Base-by-base conservation (phyloP, 2,329 filamentous ascomycete genomes). In the Trichoderma citrinoviride region DNA sequence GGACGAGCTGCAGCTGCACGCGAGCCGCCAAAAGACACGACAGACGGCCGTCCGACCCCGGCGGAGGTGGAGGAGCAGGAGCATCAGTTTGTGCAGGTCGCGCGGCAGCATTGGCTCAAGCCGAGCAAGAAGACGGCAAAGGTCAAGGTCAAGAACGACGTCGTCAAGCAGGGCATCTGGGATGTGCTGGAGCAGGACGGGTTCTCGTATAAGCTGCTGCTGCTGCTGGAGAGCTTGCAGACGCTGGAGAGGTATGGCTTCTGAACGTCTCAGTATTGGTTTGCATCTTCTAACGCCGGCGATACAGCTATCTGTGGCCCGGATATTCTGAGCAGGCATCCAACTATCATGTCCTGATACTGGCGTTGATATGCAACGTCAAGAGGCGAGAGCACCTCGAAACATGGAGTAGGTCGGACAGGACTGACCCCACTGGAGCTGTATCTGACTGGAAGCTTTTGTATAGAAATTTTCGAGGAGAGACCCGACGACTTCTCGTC, bases 111-210 rank as follows among this genome's bases (percentile, higher is more conserved):
- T 78, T 99, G 95, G 95, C 81, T 97, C 67, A 89, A 90, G 74
- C 71, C 81, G 8, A 80, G 84, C 25, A 86, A 82, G 74, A 86
- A 85, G 73, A 71, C 84, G 29, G 77, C 84, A 55, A 92, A 88
- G 73, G 80, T 86, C 73, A 91, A 89, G 77, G 88, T 91, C 78
- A 90, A 91, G 77, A 94, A 91, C 57, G 90, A 96, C 68, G 87
- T 96, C 53, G 79, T 99, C 73, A 96, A 96, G 80, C 86, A 87
- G 70, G 87, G 91, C 73, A 88, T 99, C 65, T 99, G 94, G 93
- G 91, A 96, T 76, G 84, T 87, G 63, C 80, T 99, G 71, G 93
- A 97, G 77, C 87, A 88, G 69, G 90, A 93, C 62, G 84, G 86
- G 63, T 98, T 97, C 74, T 82, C 86, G 40, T 87, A 90, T 75